These are phyloP conservation scores for Stropharia rugosoannulata DNA, from an alignment of 768 basidiomycete genomes.

Conservation along the genomic window DNA sequence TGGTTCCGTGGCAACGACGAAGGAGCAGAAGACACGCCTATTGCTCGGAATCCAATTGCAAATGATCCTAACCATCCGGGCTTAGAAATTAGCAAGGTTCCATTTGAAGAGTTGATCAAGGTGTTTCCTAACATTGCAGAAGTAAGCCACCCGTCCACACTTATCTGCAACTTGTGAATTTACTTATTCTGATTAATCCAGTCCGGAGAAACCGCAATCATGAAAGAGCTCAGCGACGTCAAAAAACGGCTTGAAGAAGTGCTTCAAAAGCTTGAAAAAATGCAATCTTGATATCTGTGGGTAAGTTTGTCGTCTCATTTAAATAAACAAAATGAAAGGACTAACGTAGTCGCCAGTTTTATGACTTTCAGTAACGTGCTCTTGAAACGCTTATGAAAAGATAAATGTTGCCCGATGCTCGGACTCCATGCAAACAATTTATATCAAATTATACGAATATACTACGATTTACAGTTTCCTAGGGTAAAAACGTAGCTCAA, in stretches of 20 bases:
- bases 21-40: slow-evolving; percentile 52
- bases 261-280: slow-evolving; percentile 34
- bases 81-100: slow-evolving; percentile 65
- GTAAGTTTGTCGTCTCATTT: neutral
- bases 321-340: too few relatives aligned
- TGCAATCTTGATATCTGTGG: slow-evolving; percentile 7
- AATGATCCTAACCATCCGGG: slow-evolving; percentile 54
- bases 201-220: slow-evolving; percentile 70
- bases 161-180: neutral
- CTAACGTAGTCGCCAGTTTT: too few relatives aligned
- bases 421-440: neutral
- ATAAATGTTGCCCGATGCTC: too few relatives aligned
- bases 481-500: neutral
- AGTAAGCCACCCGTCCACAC: slow-evolving; percentile 40
- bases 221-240: slow-evolving; percentile 62
- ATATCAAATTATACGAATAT: neutral
- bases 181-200: slow-evolving; percentile 23
- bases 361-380: too few relatives aligned
- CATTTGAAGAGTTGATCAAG: slow-evolving; percentile 69
- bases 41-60: slow-evolving; percentile 58
- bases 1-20: slow-evolving; percentile 67
- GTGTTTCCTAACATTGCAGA: slow-evolving; percentile 71
- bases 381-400: too few relatives aligned
- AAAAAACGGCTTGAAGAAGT: slow-evolving; percentile 43
- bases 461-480: neutral